Evolutionary conservation across 768 basidiomycete genomes (phyloP).

Genomic region (Tricholoma sp.): DNA sequence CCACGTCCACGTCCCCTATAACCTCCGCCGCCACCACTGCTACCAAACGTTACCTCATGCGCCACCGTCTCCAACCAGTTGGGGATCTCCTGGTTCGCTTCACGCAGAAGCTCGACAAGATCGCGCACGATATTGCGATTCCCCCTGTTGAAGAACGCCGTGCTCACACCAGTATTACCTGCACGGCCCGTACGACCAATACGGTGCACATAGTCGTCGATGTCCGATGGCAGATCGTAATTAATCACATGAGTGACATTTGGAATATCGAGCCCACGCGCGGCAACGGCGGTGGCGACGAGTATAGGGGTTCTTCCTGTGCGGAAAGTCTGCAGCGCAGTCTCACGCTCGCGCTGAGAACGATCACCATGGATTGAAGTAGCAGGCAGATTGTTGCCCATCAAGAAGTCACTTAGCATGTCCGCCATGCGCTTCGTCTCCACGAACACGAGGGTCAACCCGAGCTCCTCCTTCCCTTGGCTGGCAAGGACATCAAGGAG

Average conservation of each 20-base stretch:
- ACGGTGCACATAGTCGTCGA: conserved; percentile 98
- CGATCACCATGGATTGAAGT: conserved; percentile 99
- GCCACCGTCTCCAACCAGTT: conserved; percentile 84
- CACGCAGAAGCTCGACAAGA: conserved; percentile 86
- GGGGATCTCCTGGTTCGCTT: conserved; percentile 96
- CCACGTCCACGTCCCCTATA: conserved; percentile 56
- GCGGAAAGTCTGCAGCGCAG: conserved; percentile 92
- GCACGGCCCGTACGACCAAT: conserved; percentile 99
- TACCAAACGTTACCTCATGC: conserved; percentile 70
- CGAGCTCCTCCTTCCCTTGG: conserved; percentile 54
- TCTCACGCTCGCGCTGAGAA: conserved; percentile 96
- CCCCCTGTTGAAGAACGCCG: conserved; percentile 93
- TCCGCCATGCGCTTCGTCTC: conserved; percentile 99
- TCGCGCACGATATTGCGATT: conserved; percentile 92
- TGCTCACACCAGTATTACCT: conserved; percentile 93
- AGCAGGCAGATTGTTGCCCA: conserved; percentile 74
- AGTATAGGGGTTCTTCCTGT: conserved; percentile 92
- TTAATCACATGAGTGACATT: conserved; percentile 99
- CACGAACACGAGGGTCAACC: conserved; percentile 93
- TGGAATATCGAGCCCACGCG: conserved; percentile 98
- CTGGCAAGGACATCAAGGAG: conserved; percentile 90
- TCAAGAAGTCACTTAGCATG: conserved; percentile 94
- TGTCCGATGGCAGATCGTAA: conserved; percentile 96
- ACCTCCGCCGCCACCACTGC: conserved; percentile 38
- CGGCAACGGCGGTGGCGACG: conserved; percentile 97